Evolutionary conservation across 345 rosid genomes (phyloP).

Genomic region (Salix viminalis): DNA sequence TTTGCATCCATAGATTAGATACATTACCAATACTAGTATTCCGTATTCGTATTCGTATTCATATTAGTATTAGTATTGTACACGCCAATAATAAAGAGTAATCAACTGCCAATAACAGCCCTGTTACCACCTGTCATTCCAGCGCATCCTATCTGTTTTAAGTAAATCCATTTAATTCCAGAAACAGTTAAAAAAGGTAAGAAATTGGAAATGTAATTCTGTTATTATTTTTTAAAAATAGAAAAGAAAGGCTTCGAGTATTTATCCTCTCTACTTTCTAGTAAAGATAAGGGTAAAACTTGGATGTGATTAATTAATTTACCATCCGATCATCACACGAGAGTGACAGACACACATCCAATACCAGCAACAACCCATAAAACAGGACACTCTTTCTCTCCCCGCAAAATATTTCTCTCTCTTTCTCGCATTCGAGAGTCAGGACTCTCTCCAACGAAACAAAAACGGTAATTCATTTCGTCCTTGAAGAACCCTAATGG

Average conservation of each 20-base stretch:
- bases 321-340: background rate
- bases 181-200: background rate
- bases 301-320: background rate
- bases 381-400: background rate
- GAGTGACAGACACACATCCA: background rate
- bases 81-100: background rate
- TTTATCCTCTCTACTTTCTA: too few species aligned
- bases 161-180: background rate
- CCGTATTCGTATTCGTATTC: too few species aligned
- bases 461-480: background rate
- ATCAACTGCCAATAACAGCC: background rate
- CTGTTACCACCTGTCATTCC: background rate
- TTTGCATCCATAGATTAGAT: too few species aligned
- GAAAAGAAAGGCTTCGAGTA: too few species aligned
- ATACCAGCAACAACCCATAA: background rate
- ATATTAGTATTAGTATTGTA: too few species aligned
- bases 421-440: background rate
- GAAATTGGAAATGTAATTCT: too few species aligned
- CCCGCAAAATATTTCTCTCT: background rate
- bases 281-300: background rate
- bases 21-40: too few species aligned
- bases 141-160: background rate
- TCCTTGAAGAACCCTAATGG: background rate
- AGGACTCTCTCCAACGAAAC: background rate
- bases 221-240: too few species aligned